These are phyloP conservation scores for Oemleria cerasiformis DNA, from an alignment of 306 rosid species.

Conservation along the genomic window DNA sequence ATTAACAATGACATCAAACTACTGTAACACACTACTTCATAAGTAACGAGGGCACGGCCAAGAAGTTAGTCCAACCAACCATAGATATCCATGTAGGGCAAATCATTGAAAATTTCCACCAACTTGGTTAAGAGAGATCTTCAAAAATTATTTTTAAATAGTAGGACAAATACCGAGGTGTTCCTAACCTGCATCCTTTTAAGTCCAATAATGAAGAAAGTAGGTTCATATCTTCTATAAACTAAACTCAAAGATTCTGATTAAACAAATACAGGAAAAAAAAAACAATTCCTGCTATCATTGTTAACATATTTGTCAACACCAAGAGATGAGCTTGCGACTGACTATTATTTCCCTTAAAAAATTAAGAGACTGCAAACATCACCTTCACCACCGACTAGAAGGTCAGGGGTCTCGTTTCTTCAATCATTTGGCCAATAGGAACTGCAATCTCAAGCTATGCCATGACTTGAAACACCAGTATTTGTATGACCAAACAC, in stretches of 20 bases:
- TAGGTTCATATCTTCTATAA: background rate
- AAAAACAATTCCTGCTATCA: background rate
- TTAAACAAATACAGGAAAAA: too few relatives aligned
- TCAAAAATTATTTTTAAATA: background rate
- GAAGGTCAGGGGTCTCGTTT: background rate
- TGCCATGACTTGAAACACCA: slow-evolving; percentile 5
- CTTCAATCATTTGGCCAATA: background rate
- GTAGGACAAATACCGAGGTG: background rate
- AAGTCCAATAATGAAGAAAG: background rate
- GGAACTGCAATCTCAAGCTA: background rate
- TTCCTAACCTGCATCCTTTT: background rate
- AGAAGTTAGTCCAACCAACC: slow-evolving; percentile 1
- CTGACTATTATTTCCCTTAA: background rate
- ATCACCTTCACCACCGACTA: background rate
- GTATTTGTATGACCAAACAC: background rate
- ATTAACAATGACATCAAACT: background rate
- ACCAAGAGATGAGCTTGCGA: background rate
- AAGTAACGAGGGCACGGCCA: background rate
- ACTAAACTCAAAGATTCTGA: background rate
- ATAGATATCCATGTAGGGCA: background rate
- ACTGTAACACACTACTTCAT: background rate
- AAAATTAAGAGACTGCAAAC: background rate
- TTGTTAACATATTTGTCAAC: background rate
- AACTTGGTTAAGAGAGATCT: background rate
- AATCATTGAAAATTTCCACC: background rate